phyloP scores from a whole-genome alignment of 176 grass and related monocot species.

The Rhynchospora pubera region DNA sequence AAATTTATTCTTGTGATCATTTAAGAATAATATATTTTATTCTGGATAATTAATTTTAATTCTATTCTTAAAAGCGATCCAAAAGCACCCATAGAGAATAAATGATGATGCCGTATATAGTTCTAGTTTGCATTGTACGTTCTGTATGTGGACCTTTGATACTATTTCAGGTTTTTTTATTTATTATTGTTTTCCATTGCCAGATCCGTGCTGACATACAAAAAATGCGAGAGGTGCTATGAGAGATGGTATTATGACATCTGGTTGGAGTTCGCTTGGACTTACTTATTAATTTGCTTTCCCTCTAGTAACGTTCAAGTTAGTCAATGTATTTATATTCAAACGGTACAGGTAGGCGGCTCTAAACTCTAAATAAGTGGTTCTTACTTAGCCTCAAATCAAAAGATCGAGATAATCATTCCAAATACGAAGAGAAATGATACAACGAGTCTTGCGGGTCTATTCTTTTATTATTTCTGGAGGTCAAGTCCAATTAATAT shows the following conservation, averaged over 20 bases:
- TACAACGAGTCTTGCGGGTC: neutral
- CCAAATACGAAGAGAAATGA: conserved; percentile 6
- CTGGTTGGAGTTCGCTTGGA: neutral
- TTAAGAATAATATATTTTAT: no score
- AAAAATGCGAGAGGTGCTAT: neutral
- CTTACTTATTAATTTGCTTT: neutral
- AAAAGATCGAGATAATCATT: neutral
- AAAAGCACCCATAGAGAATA: no score
- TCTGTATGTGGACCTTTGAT: neutral
- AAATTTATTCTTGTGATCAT: no score
- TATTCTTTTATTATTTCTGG: neutral
- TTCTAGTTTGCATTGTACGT: neutral
- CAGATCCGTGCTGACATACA: neutral
- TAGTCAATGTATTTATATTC: neutral
- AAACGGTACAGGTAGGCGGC: neutral
- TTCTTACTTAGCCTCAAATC: neutral
- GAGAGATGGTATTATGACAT: neutral
- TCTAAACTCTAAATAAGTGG: no score
- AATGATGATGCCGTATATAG: neutral
- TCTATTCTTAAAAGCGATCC: no score
- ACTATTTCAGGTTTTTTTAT: neutral
- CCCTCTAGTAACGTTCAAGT: neutral
- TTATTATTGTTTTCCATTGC: neutral
- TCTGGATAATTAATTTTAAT: no score
- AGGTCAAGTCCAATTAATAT: neutral